These are phyloP conservation scores for Lipomyces starkeyi DNA, from an alignment of 805 yeast species.

Conservation along the genomic window DNA sequence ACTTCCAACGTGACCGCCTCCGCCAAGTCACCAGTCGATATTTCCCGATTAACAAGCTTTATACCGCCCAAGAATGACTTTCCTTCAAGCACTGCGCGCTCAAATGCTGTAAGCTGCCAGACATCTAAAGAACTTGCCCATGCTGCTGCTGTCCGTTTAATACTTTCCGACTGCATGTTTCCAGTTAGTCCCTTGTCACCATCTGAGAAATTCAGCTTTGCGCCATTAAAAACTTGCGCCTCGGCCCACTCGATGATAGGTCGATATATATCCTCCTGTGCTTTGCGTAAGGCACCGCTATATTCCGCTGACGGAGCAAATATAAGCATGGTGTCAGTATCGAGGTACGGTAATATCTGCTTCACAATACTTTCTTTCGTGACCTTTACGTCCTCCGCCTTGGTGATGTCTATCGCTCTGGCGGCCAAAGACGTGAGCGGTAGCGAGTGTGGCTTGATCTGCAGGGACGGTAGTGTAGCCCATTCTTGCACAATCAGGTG, in stretches of 20 bases:
- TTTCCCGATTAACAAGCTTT: conserved; percentile 55
- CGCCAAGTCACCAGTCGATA: conserved; percentile 66
- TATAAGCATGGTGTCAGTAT: conserved; percentile 90
- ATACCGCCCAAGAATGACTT: conserved; percentile 88
- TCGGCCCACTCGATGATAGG: conserved; percentile 78
- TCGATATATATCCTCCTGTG: conserved; percentile 77
- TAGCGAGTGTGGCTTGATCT: conserved; percentile 75
- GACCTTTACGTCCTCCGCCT: conserved; percentile 48
- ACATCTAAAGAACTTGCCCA: conserved; percentile 69
- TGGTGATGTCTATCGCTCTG: conserved; percentile 78
- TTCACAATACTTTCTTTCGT: conserved; percentile 61
- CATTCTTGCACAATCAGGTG: conserved; percentile 84
- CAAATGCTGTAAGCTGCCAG: conserved; percentile 87
- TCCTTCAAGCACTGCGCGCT: conserved; percentile 82
- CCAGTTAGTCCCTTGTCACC: conserved; percentile 85
- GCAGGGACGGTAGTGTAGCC: conserved; percentile 66
- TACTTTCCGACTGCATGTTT: conserved; percentile 67
- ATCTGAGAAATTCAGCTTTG: conserved; percentile 67
- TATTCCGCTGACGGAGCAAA: conserved; percentile 82
- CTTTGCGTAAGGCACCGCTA: conserved; percentile 77
- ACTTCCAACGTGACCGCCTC: conserved; percentile 81
- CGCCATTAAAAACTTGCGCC: conserved; percentile 56
- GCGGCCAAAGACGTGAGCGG: conserved; percentile 90
- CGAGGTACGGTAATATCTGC: conserved; percentile 78
- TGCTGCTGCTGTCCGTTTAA: conserved; percentile 63